Conservation (phyloP, 805 yeast species). For the Schwanniomyces pseudopolymorphus region DNA sequence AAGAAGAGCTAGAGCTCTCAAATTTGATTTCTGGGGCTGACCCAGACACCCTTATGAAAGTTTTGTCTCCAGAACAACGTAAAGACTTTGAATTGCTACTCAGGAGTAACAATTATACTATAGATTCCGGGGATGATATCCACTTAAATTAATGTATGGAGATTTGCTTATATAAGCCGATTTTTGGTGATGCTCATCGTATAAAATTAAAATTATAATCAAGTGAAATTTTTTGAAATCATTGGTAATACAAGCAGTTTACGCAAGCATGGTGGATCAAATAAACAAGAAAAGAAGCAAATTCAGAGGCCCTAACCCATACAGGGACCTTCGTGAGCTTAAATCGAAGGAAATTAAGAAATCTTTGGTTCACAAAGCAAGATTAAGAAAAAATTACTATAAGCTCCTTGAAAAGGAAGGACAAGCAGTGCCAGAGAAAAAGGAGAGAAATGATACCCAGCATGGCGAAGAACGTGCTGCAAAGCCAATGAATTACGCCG, state of each 20-base stretch:
- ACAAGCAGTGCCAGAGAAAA: constrained; percentile 13
- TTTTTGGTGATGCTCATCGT: constrained; percentile 11
- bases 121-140: background rate
- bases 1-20: constrained; percentile 3
- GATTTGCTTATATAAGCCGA: constrained; percentile 4
- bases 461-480: constrained; percentile 10
- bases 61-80: constrained; percentile 5
- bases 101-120: constrained; percentile 1
- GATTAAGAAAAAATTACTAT: constrained; percentile 78
- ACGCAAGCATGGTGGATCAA: background rate
- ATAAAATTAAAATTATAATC: no score
- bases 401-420: constrained; percentile 77
- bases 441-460: constrained; percentile 7
- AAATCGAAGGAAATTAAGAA: constrained; percentile 67
- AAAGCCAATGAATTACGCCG: constrained; percentile 41
- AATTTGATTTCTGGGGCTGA: background rate
- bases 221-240: no score
- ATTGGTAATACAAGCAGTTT: no score
- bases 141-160: background rate
- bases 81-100: constrained; percentile 3
- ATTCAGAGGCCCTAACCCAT: constrained; percentile 23
- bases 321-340: constrained; percentile 36
- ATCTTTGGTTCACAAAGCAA: constrained; percentile 75
- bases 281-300: background rate
- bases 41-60: background rate